Evolutionary conservation across 768 basidiomycete genomes (phyloP).

Genomic region (Russula virescens): DNA sequence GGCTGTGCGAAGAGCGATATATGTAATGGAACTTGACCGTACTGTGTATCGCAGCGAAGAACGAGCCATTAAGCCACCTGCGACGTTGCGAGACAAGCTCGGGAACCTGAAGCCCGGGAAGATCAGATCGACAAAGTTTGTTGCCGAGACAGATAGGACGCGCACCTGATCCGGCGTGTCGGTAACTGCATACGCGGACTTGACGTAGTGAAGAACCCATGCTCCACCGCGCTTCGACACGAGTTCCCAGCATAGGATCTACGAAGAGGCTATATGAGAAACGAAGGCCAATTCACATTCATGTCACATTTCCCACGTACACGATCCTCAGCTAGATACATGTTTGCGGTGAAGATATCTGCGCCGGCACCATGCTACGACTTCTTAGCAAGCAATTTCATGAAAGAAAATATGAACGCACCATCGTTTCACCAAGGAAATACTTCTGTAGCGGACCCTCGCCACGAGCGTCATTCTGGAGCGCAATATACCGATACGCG

Average conservation of each 20-base stretch:
- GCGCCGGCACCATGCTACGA: slow-evolving; percentile 69
- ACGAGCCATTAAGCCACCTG: slow-evolving; percentile 96
- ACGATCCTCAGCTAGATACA: slow-evolving; percentile 92
- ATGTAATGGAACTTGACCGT: slow-evolving; percentile 93
- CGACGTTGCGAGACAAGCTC: slow-evolving; percentile 93
- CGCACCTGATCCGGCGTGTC: slow-evolving; percentile 87
- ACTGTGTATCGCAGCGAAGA: slow-evolving; percentile 94
- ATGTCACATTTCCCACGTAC: slow-evolving; percentile 32
- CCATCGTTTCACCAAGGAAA: slow-evolving; percentile 95
- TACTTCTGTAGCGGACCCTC: slow-evolving; percentile 93
- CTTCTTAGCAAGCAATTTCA: background rate
- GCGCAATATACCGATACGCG: slow-evolving; percentile 84
- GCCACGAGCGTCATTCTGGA: slow-evolving; percentile 79
- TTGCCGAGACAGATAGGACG: background rate
- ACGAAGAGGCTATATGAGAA: slow-evolving; percentile 11
- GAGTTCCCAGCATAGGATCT: slow-evolving; percentile 94
- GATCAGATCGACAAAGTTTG: background rate
- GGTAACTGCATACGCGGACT: slow-evolving; percentile 86
- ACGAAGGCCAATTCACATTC: background rate
- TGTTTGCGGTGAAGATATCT: slow-evolving; percentile 92
- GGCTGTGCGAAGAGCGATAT: slow-evolving; percentile 81
- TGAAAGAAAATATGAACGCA: slow-evolving; percentile 28
- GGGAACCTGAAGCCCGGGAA: slow-evolving; percentile 50
- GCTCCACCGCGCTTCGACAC: slow-evolving; percentile 88
- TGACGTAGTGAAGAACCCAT: slow-evolving; percentile 96